These are phyloP conservation scores for Crithidia sp. DNA, from an alignment of 208 protist species.

Conservation along the genomic window DNA sequence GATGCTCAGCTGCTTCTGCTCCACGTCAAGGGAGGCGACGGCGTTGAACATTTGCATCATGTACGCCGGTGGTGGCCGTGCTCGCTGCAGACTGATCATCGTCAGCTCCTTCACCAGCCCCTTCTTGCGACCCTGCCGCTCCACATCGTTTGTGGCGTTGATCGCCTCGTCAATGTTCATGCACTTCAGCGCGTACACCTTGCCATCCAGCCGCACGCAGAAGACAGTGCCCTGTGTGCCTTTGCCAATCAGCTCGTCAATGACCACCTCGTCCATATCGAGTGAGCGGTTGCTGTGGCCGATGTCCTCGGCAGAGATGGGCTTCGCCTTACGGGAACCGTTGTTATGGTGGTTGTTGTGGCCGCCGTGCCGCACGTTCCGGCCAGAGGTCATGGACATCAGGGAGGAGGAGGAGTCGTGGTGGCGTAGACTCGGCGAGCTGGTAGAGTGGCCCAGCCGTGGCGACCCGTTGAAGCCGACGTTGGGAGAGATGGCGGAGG, in stretches of 20 bases:
- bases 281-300: slow-evolving; percentile 75
- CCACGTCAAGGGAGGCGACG: slow-evolving; percentile 54
- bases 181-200: slow-evolving; percentile 85
- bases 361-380: slow-evolving; percentile 7
- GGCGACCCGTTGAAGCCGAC: slow-evolving; percentile 6
- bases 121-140: slow-evolving; percentile 82
- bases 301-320: slow-evolving; percentile 62
- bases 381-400: slow-evolving; percentile 26
- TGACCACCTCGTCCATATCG: slow-evolving; percentile 74
- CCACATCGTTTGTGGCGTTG: slow-evolving; percentile 71
- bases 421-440: slow-evolving; percentile 23
- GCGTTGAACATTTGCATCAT: slow-evolving; percentile 91
- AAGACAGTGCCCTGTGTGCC: slow-evolving; percentile 86
- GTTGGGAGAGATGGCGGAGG: slow-evolving; percentile 11
- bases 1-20: slow-evolving; percentile 72
- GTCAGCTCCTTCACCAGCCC: slow-evolving; percentile 89
- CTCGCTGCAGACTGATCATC: slow-evolving; percentile 78
- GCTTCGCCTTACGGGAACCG: slow-evolving; percentile 26
- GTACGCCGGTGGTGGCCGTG: slow-evolving; percentile 44
- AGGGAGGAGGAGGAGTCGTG: slow-evolving; percentile 40
- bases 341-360: slow-evolving; percentile 13
- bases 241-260: slow-evolving; percentile 65
- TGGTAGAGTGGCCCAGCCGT: slow-evolving; percentile 6
- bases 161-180: slow-evolving; percentile 80
- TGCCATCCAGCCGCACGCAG: slow-evolving; percentile 70